A percentile compares a stretch with the other conserved stretches of the same genome.
Conservation (phyloP, 805 yeast genomes). For the Wickerhamiella spandovensis region DNA sequence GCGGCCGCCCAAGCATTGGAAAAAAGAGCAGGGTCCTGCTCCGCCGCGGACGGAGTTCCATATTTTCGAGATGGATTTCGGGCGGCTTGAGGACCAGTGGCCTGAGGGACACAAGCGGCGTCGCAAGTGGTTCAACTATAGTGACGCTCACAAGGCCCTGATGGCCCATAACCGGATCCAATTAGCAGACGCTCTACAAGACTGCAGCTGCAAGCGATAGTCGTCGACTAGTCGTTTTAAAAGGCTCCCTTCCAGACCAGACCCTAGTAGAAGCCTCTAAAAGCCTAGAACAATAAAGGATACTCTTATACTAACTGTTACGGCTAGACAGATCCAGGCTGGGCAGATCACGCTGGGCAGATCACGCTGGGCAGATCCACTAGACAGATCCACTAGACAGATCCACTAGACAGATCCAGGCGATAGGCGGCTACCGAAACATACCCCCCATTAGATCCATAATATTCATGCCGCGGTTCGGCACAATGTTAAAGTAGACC, state of each 20-base stretch:
- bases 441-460: slow-evolving; percentile 66
- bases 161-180: slow-evolving; percentile 21
- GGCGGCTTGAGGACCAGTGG: slow-evolving; percentile 45
- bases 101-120: slow-evolving; percentile 58
- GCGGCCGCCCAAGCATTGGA: slow-evolving; percentile 37
- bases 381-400: too few species aligned
- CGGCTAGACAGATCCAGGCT: too few species aligned
- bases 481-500: slow-evolving; percentile 44
- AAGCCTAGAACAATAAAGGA: too few species aligned
- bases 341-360: too few species aligned
- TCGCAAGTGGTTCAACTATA: slow-evolving; percentile 52
- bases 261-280: too few species aligned
- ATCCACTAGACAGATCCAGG: too few species aligned
- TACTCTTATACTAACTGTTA: too few species aligned
- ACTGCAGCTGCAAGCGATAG: not conserved
- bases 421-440: slow-evolving; percentile 22
- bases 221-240: not conserved
- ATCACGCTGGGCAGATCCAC: too few species aligned
- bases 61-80: slow-evolving; percentile 64
- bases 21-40: slow-evolving; percentile 22
- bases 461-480: slow-evolving; percentile 41
- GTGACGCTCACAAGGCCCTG: slow-evolving; percentile 22
- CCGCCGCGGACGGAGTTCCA: slow-evolving; percentile 80
- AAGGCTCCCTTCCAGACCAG: too few species aligned
- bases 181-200: slow-evolving; percentile 22